Base-by-base conservation (phyloP, 2,329 filamentous ascomycete genomes). In the Cercospora sp. region DNA sequence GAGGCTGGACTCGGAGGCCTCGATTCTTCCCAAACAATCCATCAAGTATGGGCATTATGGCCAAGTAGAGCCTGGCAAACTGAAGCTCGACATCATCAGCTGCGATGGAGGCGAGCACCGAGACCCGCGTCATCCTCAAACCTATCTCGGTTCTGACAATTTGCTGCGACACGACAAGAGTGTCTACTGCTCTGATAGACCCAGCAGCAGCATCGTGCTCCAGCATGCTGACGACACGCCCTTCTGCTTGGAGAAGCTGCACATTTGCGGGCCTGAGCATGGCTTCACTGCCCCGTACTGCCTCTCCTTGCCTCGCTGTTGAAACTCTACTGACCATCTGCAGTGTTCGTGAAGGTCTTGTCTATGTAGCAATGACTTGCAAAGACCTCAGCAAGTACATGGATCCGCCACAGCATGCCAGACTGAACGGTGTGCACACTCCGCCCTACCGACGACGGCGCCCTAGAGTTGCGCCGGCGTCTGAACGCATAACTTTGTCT, bases 121-220 rank as follows among this genome's bases (percentile, higher is more conserved):
- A 61, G 89, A 90, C 69, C 73, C 73, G 26, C 71, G 74, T 9
- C 66, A 73, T 63, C 75, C 76, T 8, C 69, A 64, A 23, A 75
- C 75, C 18, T 87, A 89, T 73, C 91, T 92, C 71, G 86, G 86
- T 12, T 88, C 90, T 20, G 91, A 94, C 73, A 97, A 97, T 77
- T 89, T 97, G 30, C 84, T 98, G 69, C 89, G 87, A 73, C 89
- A 94, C 77, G 92, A 98, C 79, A 84, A 85, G 67, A 91, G 90
- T 10, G 92, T 97, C 2, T 98, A 97, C 77, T 96, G 93, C 80
- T 97, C 93, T 42, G 92, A 94, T 78, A 89, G 88, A n/a, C 91
- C 91, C 69, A 87, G 89, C 67, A 97, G 93, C 82, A 97, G 97
- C 76, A 88, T 98, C 73, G 84, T 98, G 12, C 80, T 98, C 66